Evolutionary conservation across 306 rosid genomes (phyloP).

Genomic region (Lathyrus aphaca): DNA sequence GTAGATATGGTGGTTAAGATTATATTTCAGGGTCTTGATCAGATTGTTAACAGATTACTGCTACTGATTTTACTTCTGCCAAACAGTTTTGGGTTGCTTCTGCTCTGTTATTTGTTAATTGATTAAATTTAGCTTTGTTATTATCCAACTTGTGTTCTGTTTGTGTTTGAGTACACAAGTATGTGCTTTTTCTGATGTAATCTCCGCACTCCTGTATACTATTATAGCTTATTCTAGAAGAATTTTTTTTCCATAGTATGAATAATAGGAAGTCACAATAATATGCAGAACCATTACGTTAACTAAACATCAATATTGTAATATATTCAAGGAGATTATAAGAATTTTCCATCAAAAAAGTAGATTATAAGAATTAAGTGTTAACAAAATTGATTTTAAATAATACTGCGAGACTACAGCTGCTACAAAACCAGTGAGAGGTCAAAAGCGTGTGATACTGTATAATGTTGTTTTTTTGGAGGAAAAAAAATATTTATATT

Average conservation of each 20-base stretch:
- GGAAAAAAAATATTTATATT: no score
- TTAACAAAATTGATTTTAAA: background rate
- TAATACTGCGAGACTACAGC: background rate
- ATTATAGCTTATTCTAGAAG: slow-evolving; percentile 11
- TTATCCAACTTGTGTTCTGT: slow-evolving; percentile 14
- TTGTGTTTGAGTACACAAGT: slow-evolving; percentile 14
- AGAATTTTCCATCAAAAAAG: no score
- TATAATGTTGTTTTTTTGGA: no score
- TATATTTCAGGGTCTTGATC: slow-evolving; percentile 5
- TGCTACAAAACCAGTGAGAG: background rate
- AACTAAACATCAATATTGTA: no score
- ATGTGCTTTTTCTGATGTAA: background rate
- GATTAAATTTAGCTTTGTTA: slow-evolving; percentile 30
- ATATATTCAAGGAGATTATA: no score
- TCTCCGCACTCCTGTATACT: slow-evolving; percentile 10
- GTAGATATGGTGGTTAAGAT: slow-evolving; percentile 12
- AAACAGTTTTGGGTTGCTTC: slow-evolving; percentile 4
- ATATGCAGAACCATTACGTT: background rate
- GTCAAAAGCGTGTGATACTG: background rate
- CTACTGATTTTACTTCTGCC: background rate
- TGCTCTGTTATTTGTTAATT: background rate
- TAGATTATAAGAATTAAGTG: background rate
- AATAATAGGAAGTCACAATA: background rate
- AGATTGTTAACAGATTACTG: slow-evolving; percentile 14
- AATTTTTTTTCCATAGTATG: background rate